Evolutionary conservation across 805 yeast genomes (phyloP), one percentile per base, ranked within the genome.

Genomic region (Ogataea parapolymorpha): DNA sequence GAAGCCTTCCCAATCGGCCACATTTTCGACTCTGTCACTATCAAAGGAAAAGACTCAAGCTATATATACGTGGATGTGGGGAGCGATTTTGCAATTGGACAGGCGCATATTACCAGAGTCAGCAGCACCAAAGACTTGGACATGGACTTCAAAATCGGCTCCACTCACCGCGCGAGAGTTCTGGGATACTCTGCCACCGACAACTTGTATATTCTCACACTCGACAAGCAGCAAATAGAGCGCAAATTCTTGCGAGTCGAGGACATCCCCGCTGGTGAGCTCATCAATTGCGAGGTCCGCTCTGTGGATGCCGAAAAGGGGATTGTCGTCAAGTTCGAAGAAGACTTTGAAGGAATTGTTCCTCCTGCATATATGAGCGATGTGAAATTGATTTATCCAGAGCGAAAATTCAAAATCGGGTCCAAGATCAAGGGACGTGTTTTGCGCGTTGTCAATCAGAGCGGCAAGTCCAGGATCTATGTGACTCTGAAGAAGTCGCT

Each of bases 381-480:
- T 62, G 74, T 85, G 43, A 82, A 80, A 58, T 70, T 91, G 48
- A 78, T 79, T 3, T 83, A 91, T 57, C 99, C 99, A 5, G 98
- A 93, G 65, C 77, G 93, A 69, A 87, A 88, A 56, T 91, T 82
- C 72, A 86, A 85, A 63, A 79, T 82, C 32, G 98, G 96, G 9
- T 69, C 83, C 31, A 84, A 81, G 51, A 86, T 87, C 23, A 84
- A 75, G 53, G 93, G 82, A 47, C 77, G 95, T 65, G 75, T 88
- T 10, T 62, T 87, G 50, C 71, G 65, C 39, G 71, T 75, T 16
- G 65, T 72, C 32, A 53, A 59, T 28, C 65, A 56, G 32, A 67
- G 67, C 38, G 72, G 75, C 23, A 74, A 72, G 24, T 57, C 66
- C 24, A 75, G 72, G 35, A 66, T 89, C 32, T 63, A 68, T 27